phyloP scores from a whole-genome alignment of 164 flowering plant species.

The Vitis cinerea region DNA sequence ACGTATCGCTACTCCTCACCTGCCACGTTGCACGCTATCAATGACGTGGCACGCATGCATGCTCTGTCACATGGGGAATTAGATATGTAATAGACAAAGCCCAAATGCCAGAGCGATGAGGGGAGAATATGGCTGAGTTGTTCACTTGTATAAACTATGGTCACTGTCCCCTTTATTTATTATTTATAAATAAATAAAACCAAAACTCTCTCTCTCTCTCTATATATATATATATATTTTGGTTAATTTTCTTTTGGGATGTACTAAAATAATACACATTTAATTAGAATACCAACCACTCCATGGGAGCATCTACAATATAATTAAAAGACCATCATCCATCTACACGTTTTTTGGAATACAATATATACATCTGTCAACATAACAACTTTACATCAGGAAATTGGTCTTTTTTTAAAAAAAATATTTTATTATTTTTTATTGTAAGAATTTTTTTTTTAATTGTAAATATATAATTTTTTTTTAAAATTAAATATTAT shows the following conservation, averaged over 20 bases:
- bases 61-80: not conserved
- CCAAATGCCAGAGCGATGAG: slow-evolving; percentile 13
- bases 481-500: no score
- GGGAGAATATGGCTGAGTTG: slow-evolving; percentile 23
- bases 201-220: not conserved
- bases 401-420: no score
- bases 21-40: not conserved
- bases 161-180: not conserved
- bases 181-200: not conserved
- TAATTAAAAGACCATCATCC: not conserved
- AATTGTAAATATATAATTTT: no score
- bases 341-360: no score
- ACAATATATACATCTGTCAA: no score
- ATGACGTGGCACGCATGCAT: not conserved
- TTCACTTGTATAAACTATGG: slow-evolving; percentile 15
- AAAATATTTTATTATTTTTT: no score
- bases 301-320: not conserved
- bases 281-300: not conserved
- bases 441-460: no score
- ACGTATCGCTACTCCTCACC: not conserved
- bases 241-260: no score
- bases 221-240: not conserved
- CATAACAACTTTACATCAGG: no score
- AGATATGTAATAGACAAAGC: not conserved
- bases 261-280: no score